phyloP scores from a whole-genome alignment of 306 rosid genomes.

The Gleditsia sinensis region DNA sequence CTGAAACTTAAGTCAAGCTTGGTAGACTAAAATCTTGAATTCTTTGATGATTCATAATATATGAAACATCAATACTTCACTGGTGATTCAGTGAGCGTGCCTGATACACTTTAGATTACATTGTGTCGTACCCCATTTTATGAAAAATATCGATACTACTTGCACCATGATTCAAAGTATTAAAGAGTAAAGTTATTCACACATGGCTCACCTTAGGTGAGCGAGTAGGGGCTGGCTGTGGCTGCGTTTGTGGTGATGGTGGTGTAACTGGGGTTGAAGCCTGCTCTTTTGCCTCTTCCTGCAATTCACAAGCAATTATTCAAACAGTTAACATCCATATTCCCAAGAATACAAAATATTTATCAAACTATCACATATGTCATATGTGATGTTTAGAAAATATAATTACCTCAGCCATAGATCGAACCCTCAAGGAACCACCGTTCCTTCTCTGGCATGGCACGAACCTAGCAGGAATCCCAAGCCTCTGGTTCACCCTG shows the following conservation, averaged over 20 bases:
- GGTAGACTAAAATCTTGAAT: no score
- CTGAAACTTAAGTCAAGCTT: no score
- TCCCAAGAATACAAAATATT: not conserved
- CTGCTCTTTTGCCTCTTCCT: constrained; percentile 30
- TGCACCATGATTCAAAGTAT: no score
- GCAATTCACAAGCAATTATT: not conserved
- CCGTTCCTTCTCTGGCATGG: constrained; percentile 29
- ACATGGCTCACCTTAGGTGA: constrained; percentile 38
- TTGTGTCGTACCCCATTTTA: no score
- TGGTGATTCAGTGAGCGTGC: no score
- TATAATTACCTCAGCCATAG: constrained; percentile 55
- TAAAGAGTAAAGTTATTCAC: not conserved
- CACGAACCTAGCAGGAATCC: constrained; percentile 24
- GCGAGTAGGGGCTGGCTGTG: not conserved
- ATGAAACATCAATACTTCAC: no score
- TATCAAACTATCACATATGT: no score
- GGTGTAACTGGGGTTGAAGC: constrained; percentile 15
- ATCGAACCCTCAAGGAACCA: constrained; percentile 34
- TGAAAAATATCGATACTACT: no score
- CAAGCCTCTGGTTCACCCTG: constrained; percentile 39
- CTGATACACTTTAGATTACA: no score
- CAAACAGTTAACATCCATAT: not conserved
- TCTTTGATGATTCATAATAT: no score
- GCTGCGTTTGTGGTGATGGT: constrained; percentile 8
- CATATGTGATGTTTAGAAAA: no score